Evolutionary conservation across 2,329 filamentous ascomycete genomes (phyloP), one percentile per base, ranked within the genome.

Genomic region (Hymenoscyphus linearis): DNA sequence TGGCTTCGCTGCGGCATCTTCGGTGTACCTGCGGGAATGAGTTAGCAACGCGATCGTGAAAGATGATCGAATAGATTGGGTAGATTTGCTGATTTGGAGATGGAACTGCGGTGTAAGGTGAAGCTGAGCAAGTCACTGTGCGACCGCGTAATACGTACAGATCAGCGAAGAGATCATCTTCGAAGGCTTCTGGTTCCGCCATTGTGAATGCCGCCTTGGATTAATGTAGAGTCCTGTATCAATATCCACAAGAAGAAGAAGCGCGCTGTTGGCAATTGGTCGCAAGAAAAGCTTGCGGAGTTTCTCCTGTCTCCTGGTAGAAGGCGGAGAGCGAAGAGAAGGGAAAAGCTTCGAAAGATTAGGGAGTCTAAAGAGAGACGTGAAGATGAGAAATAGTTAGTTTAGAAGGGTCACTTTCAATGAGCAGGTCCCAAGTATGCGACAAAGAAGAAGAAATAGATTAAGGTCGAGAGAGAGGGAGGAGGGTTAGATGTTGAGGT

Each of bases 121-220:
- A 67, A 52, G 65, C 35, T 62, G 3, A 56, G 59, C 6, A 50
- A 60, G 52, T 34, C 58, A 58, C 57, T 18, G 52, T 56, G 7
- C 60, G 58, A 36, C 36, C 4, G 53, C 22, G 31, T 2, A 34
- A 52, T 60, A 83, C 91, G 78, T 80, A 96, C 92, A 96, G 85
- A 78, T 96, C 93, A 71, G 92, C 92, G 76, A 96, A 96, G 77
- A 96, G 89, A 82, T 96, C 92, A 72, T 96, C 93, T 69, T 96
- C 92, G 68, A 91, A 87, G 68, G 90, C 90, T 72, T 93, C 90
- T 58, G 83, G 80, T 71, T 95, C 91, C 55, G 90, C 85, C 90
- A 93, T 95, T 25, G 10, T 25, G 40, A 47, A 47, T 47, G n/a
- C 10, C 40, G 18, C 40, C 40, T 22, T 47, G 22, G 40, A 31